phyloP scores from a whole-genome alignment of 1,284 basidiomycete species.

The Cutaneotrichosporon arboriforme region DNA sequence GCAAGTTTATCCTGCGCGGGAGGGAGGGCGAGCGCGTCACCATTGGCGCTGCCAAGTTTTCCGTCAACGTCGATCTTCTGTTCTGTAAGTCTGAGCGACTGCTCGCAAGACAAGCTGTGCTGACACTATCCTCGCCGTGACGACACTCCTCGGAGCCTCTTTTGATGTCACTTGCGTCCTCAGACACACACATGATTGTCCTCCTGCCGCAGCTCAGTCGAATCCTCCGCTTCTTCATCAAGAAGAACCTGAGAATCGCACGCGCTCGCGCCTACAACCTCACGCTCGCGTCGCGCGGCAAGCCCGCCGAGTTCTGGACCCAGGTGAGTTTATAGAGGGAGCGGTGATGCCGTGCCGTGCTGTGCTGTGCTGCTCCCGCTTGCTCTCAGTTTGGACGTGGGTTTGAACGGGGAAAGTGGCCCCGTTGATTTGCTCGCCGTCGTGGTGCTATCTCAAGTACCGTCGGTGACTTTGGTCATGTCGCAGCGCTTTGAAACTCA shows the following conservation, averaged over 20 bases:
- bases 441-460: too few species aligned
- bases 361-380: too few species aligned
- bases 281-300: conserved; percentile 70
- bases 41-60: conserved; percentile 26
- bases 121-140: background rate
- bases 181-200: conserved; percentile 69
- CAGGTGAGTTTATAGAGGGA: conserved; percentile 31
- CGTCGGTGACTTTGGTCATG: too few species aligned
- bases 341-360: too few species aligned
- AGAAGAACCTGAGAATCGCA: conserved; percentile 68
- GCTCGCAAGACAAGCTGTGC: background rate
- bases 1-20: conserved; percentile 30
- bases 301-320: conserved; percentile 72
- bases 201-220: conserved; percentile 64
- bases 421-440: too few species aligned
- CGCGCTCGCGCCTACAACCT: conserved; percentile 66
- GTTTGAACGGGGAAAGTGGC: too few species aligned
- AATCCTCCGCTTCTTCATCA: conserved; percentile 72
- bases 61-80: conserved; percentile 33
- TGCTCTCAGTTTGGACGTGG: too few species aligned
- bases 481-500: too few species aligned
- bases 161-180: background rate
- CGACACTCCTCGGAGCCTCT: too few species aligned
- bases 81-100: conserved; percentile 31
- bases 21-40: conserved; percentile 21